A percentile compares a stretch with the other conserved stretches of the same genome.
Conservation (phyloP, 768 basidiomycete genomes). For the Zangia roseola region DNA sequence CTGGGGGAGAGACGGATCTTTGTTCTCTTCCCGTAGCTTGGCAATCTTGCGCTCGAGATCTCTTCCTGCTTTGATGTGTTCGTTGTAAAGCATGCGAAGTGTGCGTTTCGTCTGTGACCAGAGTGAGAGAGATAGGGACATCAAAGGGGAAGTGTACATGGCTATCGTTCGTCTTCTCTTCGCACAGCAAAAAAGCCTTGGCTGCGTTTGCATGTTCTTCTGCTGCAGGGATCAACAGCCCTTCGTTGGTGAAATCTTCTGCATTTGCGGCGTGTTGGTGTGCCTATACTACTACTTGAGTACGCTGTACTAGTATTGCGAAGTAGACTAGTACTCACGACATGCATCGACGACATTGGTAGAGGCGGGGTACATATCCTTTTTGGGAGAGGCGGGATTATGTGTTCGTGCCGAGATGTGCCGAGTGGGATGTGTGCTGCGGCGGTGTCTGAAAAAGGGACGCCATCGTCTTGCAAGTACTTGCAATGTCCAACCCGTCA, state of each 20-base stretch:
- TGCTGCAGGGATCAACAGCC: constrained; percentile 67
- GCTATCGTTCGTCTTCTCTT: constrained; percentile 71
- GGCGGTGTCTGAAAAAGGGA: constrained; percentile 33
- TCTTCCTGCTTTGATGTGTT: constrained; percentile 67
- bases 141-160: constrained; percentile 46
- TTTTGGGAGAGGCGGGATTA: no score
- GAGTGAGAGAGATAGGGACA: constrained; percentile 3
- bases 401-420: constrained; percentile 22
- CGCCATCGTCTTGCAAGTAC: no score
- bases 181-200: constrained; percentile 68
- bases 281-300: constrained; percentile 47
- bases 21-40: constrained; percentile 71
- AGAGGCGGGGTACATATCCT: no score
- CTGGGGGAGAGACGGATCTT: constrained; percentile 74
- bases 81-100: constrained; percentile 68
- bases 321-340: constrained; percentile 40
- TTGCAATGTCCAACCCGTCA: constrained; percentile 34
- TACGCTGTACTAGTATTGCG: no score
- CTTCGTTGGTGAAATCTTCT: constrained; percentile 65
- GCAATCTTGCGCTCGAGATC: constrained; percentile 72
- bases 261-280: constrained; percentile 82
- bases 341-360: constrained; percentile 42
- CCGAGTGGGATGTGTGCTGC: constrained; percentile 6
- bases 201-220: constrained; percentile 78
- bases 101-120: constrained; percentile 68